Conservation (phyloP, 2,329 filamentous ascomycete genomes). For the Epichloe hybrida region DNA sequence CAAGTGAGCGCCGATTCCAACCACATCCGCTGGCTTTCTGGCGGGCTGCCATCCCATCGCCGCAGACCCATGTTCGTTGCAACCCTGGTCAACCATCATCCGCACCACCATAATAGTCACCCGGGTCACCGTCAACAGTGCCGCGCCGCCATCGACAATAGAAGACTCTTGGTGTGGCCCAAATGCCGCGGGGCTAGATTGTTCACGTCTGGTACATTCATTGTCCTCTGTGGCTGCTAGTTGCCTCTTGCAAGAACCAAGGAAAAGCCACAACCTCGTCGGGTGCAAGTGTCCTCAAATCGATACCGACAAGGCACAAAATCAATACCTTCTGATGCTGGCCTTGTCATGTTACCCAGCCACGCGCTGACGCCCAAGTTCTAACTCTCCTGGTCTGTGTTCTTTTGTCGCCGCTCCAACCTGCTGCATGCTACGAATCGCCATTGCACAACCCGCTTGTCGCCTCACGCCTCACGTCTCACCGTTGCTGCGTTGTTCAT, state of each 20-base stretch:
- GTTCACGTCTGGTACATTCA: not conserved
- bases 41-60: not conserved
- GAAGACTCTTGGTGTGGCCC: not conserved
- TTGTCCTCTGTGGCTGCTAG: not conserved
- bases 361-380: not conserved
- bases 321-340: not conserved
- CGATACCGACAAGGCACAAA: not conserved
- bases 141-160: conserved; percentile 6
- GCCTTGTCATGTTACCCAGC: not conserved
- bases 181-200: not conserved
- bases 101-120: conserved; percentile 3
- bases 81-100: conserved; percentile 5
- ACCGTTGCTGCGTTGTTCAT: conserved; percentile 5
- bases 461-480: conserved; percentile 4
- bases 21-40: not conserved
- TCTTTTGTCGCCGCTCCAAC: conserved; percentile 1
- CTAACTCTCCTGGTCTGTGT: not conserved
- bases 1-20: not conserved
- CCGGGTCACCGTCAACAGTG: conserved; percentile 2
- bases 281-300: not conserved
- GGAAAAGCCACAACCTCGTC: not conserved
- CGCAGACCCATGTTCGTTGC: conserved; percentile 5
- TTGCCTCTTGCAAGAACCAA: not conserved
- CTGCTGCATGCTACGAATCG: conserved; percentile 9
- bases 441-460: conserved; percentile 8